Percentiles rank a stretch among this genome's conserved stretches.
Evolutionary conservation across 306 rosid genomes (phyloP).

Genomic region (Biancaea sappan): DNA sequence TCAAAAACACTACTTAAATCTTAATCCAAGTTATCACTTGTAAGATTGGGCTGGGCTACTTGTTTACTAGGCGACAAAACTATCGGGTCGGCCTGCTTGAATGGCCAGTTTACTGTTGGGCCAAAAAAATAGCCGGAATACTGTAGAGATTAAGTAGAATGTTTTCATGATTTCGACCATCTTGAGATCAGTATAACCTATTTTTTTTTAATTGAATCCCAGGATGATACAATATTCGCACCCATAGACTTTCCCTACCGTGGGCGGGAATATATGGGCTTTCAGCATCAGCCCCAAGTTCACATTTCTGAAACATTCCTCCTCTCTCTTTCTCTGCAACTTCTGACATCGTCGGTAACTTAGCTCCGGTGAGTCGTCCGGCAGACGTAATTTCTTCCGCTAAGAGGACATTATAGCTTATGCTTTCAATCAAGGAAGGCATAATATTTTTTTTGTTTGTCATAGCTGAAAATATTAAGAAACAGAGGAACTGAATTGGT

Average conservation of each 20-base stretch:
- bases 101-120: not conserved
- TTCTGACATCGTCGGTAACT: conserved; percentile 37
- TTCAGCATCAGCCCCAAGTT: not conserved
- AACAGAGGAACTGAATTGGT: not conserved
- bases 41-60: not conserved
- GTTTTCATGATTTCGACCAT: too few species aligned
- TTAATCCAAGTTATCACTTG: not conserved
- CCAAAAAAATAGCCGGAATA: too few species aligned
- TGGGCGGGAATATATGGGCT: not conserved
- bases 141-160: too few species aligned
- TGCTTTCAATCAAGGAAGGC: not conserved
- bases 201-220: too few species aligned
- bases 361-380: conserved; percentile 43
- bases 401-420: not conserved
- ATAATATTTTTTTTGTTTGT: not conserved
- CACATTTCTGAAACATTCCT: not conserved
- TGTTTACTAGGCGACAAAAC: not conserved
- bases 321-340: not conserved
- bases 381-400: not conserved
- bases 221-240: too few species aligned
- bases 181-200: too few species aligned
- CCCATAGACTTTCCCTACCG: too few species aligned
- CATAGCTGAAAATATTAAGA: not conserved
- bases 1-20: too few species aligned
- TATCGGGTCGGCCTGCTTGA: not conserved